Conservation (phyloP, 441 rosid genomes). For the Capsella rubella region DNA sequence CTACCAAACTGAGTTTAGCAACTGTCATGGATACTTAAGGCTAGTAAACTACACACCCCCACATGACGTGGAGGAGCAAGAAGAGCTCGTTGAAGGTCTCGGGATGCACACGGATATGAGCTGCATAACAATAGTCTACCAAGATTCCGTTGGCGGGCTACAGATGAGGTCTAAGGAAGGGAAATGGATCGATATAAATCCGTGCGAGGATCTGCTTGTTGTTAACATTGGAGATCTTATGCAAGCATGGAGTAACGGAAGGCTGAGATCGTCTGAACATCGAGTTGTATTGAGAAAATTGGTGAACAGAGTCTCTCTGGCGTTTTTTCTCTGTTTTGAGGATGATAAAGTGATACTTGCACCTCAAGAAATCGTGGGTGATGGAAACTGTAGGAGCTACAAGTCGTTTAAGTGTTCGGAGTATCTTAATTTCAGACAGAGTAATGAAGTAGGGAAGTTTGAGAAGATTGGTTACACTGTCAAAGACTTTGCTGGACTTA, state of each 20-base stretch:
- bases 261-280: slow-evolving; percentile 76
- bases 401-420: slow-evolving; percentile 61
- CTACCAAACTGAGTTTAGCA: slow-evolving; percentile 52
- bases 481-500: slow-evolving; percentile 65
- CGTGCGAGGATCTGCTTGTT: slow-evolving; percentile 56
- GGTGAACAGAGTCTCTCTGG: slow-evolving; percentile 59
- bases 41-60: slow-evolving; percentile 69
- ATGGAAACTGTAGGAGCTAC: slow-evolving; percentile 54
- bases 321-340: slow-evolving; percentile 75
- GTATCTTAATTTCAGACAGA: slow-evolving; percentile 68
- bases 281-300: slow-evolving; percentile 58
- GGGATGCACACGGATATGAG: slow-evolving; percentile 90
- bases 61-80: slow-evolving; percentile 47
- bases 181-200: slow-evolving; percentile 67
- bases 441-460: slow-evolving; percentile 69
- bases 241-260: slow-evolving; percentile 85
- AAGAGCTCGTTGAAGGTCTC: slow-evolving; percentile 70
- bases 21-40: slow-evolving; percentile 74
- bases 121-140: slow-evolving; percentile 75
- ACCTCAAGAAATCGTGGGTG: slow-evolving; percentile 64
- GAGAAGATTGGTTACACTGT: slow-evolving; percentile 71
- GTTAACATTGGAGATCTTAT: slow-evolving; percentile 78
- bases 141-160: slow-evolving; percentile 73
- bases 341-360: slow-evolving; percentile 68
- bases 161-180: slow-evolving; percentile 77